Percentiles rank a stretch among this genome's conserved stretches.
Evolutionary conservation across 257 asterid genomes (phyloP).

Genomic region (Lycium barbarum): DNA sequence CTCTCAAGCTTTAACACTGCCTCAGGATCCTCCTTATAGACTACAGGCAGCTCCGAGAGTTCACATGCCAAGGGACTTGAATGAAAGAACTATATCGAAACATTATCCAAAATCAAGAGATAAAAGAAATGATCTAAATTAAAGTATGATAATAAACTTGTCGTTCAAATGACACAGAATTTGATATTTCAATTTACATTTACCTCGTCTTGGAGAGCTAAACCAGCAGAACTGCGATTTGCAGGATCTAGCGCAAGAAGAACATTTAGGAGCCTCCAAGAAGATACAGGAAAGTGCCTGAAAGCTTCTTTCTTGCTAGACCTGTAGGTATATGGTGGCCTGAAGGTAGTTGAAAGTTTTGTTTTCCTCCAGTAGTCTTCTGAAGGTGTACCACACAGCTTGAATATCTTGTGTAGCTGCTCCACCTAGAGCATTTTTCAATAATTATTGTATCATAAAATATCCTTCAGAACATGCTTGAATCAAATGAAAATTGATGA

Average conservation of each 20-base stretch:
- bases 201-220: constrained; percentile 67
- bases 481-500: not conserved
- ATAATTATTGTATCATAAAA: not conserved
- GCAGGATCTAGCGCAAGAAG: constrained; percentile 73
- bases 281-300: constrained; percentile 67
- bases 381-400: constrained; percentile 84
- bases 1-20: constrained; percentile 42
- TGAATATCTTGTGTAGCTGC: constrained; percentile 78
- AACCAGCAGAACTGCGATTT: constrained; percentile 62
- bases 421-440: constrained; percentile 56
- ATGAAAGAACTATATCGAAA: constrained; percentile 57
- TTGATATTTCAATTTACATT: not conserved
- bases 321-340: constrained; percentile 69
- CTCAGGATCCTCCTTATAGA: constrained; percentile 54
- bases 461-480: not conserved
- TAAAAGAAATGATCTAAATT: too few relatives aligned
- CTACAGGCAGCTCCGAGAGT: constrained; percentile 62
- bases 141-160: not conserved
- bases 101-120: not conserved
- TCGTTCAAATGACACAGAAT: not conserved
- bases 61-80: constrained; percentile 70
- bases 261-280: constrained; percentile 53
- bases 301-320: constrained; percentile 58
- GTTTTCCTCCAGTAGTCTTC: constrained; percentile 60
- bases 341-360: constrained; percentile 63